Base-by-base conservation (phyloP, 2,329 filamentous ascomycete species). In the Aspergillus phoenicis region DNA sequence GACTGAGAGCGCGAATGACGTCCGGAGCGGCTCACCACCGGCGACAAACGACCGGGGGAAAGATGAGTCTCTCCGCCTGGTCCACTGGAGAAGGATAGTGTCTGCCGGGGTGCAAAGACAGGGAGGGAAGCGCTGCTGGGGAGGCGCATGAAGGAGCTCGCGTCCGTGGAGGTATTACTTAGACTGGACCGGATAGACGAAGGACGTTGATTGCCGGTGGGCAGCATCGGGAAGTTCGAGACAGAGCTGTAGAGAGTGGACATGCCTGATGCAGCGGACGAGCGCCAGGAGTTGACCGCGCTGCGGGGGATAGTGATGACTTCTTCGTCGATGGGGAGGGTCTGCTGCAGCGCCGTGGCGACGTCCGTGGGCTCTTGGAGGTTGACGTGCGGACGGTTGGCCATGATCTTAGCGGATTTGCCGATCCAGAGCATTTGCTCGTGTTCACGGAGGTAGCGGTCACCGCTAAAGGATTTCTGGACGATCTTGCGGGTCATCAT, bases 381-480 rank as follows among this genome's bases (percentile, higher is more conserved):
- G 33, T 68, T 63, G 11, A 64, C 70, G 8, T 63, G 65, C 20
- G 64, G 59, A 4, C 72, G 68, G 26, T 57, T 71, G 30, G 70
- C 67, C 70, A 76, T 76, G 45, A 71, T 64, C 57, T 74, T 77
- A 8, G 67, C 66, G 3, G 71, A 69, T 64, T 79, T 79, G 54
- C 76, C 76, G 39, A 79, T 74, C 83, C 83, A 85, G 60, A 84
- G 81, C 82, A 83, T 85, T 67, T 88, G 85, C 68, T 87, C 85
- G 70, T 87, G 85, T 69, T 87, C 85, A 39, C 86, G 81, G 24
- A 87, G 79, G 68, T 87, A 87, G 0, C 85, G 79, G 47, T 86
- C 83, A 2, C 85, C 84, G 53, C 82, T 82, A 71, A 87, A 87
- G 11, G 81, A 84, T 64, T 85, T 84, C 58, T 85, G 82, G 3